A percentile compares a stretch with the other conserved stretches of the same genome.
phyloP scores from a whole-genome alignment of 306 rosid species.

The Trifolium fragiferum region DNA sequence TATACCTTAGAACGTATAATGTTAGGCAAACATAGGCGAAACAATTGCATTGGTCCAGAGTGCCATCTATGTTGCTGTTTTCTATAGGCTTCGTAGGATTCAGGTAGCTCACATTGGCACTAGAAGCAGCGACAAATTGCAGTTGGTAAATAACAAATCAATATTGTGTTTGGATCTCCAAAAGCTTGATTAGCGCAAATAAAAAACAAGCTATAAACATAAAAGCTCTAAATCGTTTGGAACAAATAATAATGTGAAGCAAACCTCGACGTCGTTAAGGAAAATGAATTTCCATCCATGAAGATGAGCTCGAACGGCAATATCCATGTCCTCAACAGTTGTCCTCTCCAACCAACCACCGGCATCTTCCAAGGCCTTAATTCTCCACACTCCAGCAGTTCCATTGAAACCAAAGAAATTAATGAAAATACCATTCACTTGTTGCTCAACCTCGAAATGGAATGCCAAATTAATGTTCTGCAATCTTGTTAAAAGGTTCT shows the following conservation, averaged over 20 bases:
- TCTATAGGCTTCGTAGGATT: slow-evolving; percentile 78
- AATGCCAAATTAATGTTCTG: slow-evolving; percentile 87
- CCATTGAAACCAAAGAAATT: slow-evolving; percentile 94
- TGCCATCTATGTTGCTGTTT: slow-evolving; percentile 97
- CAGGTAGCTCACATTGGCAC: slow-evolving; percentile 83
- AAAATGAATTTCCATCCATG: slow-evolving; percentile 95
- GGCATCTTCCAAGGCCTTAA: slow-evolving; percentile 79
- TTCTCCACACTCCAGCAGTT: slow-evolving; percentile 98
- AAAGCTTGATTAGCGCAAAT: neutral
- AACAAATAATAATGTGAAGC: neutral
- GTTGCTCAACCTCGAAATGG: slow-evolving; percentile 96
- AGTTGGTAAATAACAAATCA: slow-evolving; percentile 35
- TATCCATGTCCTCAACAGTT: slow-evolving; percentile 95
- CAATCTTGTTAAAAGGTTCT: slow-evolving; percentile 81
- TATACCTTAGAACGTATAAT: slow-evolving; percentile 70
- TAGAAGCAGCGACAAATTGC: slow-evolving; percentile 40
- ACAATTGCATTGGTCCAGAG: slow-evolving; percentile 95
- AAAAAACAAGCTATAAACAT: neutral
- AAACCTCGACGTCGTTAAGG: slow-evolving; percentile 92
- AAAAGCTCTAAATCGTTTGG: neutral
- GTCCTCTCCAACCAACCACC: slow-evolving; percentile 98
- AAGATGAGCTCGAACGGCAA: slow-evolving; percentile 94
- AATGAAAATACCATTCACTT: slow-evolving; percentile 77
- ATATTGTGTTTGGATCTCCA: neutral
- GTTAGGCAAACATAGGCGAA: slow-evolving; percentile 84